phyloP scores from a whole-genome alignment of 2,329 filamentous ascomycete genomes.

The Sphaceloma murrayae region DNA sequence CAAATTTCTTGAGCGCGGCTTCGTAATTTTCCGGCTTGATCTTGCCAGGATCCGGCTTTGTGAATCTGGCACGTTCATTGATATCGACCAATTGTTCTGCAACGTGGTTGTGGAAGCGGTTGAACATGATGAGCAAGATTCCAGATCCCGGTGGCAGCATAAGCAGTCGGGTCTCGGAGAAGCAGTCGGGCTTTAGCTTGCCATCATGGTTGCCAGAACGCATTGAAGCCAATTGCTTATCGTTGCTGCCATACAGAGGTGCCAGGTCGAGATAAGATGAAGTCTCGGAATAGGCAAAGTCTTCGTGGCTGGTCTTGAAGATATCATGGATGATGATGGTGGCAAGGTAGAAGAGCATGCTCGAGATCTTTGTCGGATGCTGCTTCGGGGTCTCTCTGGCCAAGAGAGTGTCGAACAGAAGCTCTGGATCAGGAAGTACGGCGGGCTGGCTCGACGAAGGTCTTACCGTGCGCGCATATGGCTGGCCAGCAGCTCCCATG shows the following conservation, averaged over 20 bases:
- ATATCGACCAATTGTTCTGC: constrained; percentile 72
- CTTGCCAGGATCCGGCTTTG: constrained; percentile 49
- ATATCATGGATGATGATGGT: constrained; percentile 55
- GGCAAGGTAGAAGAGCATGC: constrained; percentile 65
- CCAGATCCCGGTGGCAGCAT: constrained; percentile 61
- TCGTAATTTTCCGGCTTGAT: no score
- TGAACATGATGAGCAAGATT: constrained; percentile 58
- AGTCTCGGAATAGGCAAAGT: constrained; percentile 55
- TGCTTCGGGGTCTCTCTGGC: constrained; percentile 52
- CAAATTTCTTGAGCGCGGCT: constrained; percentile 29
- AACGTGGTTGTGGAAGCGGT: constrained; percentile 74
- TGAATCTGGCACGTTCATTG: constrained; percentile 74
- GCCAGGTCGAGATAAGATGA: constrained; percentile 67
- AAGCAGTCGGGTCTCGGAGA: constrained; percentile 55
- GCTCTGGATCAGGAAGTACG: constrained; percentile 53
- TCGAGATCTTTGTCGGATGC: constrained; percentile 64
- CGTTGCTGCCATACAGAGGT: constrained; percentile 62
- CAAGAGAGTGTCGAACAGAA: constrained; percentile 60
- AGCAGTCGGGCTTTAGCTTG: constrained; percentile 62
- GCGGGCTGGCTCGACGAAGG: constrained; percentile 48
- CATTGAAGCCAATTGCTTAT: constrained; percentile 56
- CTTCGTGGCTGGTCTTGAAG: constrained; percentile 55
- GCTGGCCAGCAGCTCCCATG: constrained; percentile 55
- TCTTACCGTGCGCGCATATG: constrained; percentile 59
- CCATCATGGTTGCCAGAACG: constrained; percentile 56